Base-by-base conservation (phyloP, 2,329 filamentous ascomycete genomes). In the Venturia effusa region DNA sequence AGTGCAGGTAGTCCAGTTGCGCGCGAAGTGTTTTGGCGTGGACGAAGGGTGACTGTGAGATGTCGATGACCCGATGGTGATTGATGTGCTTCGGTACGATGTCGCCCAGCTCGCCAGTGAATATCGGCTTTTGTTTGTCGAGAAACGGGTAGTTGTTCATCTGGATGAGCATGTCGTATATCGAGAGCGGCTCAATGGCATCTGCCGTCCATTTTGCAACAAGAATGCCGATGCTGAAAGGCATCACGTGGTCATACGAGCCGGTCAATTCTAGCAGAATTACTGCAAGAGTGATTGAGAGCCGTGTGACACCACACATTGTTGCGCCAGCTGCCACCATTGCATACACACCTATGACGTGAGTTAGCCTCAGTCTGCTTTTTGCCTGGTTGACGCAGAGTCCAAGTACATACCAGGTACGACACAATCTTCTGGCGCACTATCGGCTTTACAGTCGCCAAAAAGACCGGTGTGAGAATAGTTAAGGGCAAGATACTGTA, bases 131-230 rank as follows among this genome's bases (percentile, higher is more conserved):
- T 66, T 92, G 85, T 74, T 97, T 97, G 76, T 96, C 92, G n/a
- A 99, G 83, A 78, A 95, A 97, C 0, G 94, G 94, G 68, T 97
- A 99, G 2, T 90, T 89, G 75, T 99, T 97, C 88, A 99, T 93
- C 72, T 94, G 92, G 0, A 92, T 97, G 22, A 97, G 80, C 13
- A 97, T 83, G 72, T 97, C 94, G 22, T 61, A 97, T 67, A 99
- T 97, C 74, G 91, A 96, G 62, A 91, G 82, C 19, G 93, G 94
- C 74, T 99, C 94, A 61, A 99, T 84, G 3, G 92, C 92, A 75
- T 97, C 94, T 0, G 94, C 92, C 0, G 92, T 96, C 94, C 94
- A 99, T 77, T 99, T 99, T n/a, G 93, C 87, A 34, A 96, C 92
- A 4, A 97, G 80, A 40, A 99, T 91, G 0, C 90, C 88, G 10